Evolutionary conservation across 352 stramenopile species (phyloP).

Genomic region (Pythium insidiosum): DNA sequence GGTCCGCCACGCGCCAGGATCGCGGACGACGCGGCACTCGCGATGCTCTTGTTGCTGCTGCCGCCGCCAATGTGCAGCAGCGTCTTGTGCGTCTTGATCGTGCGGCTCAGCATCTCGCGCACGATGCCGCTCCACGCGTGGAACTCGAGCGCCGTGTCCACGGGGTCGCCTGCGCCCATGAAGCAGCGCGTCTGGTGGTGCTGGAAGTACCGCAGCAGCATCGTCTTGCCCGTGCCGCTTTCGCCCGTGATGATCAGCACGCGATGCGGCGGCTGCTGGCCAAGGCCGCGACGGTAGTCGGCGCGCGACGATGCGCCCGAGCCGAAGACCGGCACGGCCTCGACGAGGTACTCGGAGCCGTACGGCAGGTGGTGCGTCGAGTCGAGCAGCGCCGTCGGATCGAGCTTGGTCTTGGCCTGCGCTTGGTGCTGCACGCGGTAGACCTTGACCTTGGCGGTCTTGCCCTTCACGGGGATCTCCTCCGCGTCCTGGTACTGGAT

Average conservation of each 20-base stretch:
- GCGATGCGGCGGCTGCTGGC: too few species aligned
- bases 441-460: slow-evolving; percentile 32
- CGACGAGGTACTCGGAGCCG: slow-evolving; percentile 33
- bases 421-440: slow-evolving; percentile 30
- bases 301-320: slow-evolving; percentile 8
- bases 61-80: too few species aligned
- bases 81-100: slow-evolving; percentile 17
- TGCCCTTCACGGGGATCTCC: slow-evolving; percentile 61
- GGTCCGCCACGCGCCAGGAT: background rate
- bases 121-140: slow-evolving; percentile 51
- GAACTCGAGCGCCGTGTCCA: slow-evolving; percentile 48
- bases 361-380: slow-evolving; percentile 30
- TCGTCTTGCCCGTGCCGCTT: slow-evolving; percentile 57
- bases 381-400: slow-evolving; percentile 23
- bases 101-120: slow-evolving; percentile 25
- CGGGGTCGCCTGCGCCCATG: slow-evolving; percentile 41
- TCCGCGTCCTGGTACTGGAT: slow-evolving; percentile 37
- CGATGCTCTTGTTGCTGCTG: too few species aligned
- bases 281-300: slow-evolving; percentile 13
- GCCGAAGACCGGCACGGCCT: slow-evolving; percentile 39
- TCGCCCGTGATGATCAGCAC: slow-evolving; percentile 52
- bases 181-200: slow-evolving; percentile 40
- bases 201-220: slow-evolving; percentile 52
- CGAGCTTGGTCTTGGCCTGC: slow-evolving; percentile 23
- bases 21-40: background rate